A percentile compares a stretch with the other conserved stretches of the same genome.
These are phyloP conservation scores for Fusarium sp. DNA, from an alignment of 2,329 filamentous ascomycete genomes.

Conservation along the genomic window DNA sequence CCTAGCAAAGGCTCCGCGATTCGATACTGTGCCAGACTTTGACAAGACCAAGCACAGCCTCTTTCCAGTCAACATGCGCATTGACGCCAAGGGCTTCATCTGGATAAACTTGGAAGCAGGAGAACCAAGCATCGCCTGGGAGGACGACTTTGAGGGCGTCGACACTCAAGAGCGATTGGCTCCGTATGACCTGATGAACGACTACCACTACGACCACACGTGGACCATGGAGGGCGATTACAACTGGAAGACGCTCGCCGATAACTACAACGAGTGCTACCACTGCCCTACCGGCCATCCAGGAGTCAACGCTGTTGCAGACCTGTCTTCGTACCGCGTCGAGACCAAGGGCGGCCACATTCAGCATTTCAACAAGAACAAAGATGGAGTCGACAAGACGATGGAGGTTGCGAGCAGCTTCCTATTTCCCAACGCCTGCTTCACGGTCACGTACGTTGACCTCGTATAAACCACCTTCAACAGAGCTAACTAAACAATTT, in stretches of 20 bases:
- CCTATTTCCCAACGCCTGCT: slow-evolving; percentile 15
- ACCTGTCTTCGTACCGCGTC: slow-evolving; percentile 65
- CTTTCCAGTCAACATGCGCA: slow-evolving; percentile 62
- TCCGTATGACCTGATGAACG: slow-evolving; percentile 47
- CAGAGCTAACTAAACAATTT: not conserved
- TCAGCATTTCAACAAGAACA: slow-evolving; percentile 61
- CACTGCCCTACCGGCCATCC: slow-evolving; percentile 74
- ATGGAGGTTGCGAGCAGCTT: slow-evolving; percentile 19
- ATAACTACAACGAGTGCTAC: slow-evolving; percentile 77
- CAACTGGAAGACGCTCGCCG: slow-evolving; percentile 73
- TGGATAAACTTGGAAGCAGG: slow-evolving; percentile 60
- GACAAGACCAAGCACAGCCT: slow-evolving; percentile 61
- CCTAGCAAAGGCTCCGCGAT: slow-evolving; percentile 62
- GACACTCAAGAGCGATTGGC: not conserved
- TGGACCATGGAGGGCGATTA: slow-evolving; percentile 70
- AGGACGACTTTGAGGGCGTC: slow-evolving; percentile 3
- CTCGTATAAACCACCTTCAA: too few species aligned
- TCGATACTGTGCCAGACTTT: slow-evolving; percentile 57
- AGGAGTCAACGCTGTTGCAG: slow-evolving; percentile 60
- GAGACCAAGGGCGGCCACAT: slow-evolving; percentile 64
- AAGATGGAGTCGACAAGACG: slow-evolving; percentile 21
- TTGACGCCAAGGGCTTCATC: slow-evolving; percentile 63
- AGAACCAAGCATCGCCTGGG: not conserved
- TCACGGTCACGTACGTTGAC: slow-evolving; percentile 15
- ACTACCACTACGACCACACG: slow-evolving; percentile 70